Evolutionary conservation across 345 rosid species (phyloP).

Genomic region (Erysimum cheiranthoides): DNA sequence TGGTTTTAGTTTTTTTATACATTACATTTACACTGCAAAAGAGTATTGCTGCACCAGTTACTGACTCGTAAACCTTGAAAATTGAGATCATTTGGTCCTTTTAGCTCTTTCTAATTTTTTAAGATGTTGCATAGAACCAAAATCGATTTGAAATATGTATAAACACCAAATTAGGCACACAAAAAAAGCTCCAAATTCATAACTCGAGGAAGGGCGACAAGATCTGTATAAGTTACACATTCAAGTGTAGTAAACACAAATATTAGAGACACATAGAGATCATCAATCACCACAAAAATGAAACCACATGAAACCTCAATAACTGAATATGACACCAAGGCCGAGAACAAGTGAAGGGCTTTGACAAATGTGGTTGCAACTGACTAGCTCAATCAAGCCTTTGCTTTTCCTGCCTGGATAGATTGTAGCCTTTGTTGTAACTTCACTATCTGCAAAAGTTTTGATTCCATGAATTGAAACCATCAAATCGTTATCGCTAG

Average conservation of each 20-base stretch:
- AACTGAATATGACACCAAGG: constrained; percentile 29
- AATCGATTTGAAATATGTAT: neutral
- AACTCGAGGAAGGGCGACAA: constrained; percentile 20
- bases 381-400: constrained; percentile 56
- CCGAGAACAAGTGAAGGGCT: constrained; percentile 8
- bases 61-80: neutral
- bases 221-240: constrained; percentile 30
- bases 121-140: neutral
- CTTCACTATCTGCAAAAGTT: constrained; percentile 67
- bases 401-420: constrained; percentile 85
- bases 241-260: constrained; percentile 22
- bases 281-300: constrained; percentile 31
- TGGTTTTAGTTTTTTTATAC: neutral
- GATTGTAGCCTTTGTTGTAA: constrained; percentile 86
- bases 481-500: constrained; percentile 15
- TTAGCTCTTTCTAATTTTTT: no score
- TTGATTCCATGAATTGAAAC: constrained; percentile 29
- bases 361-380: constrained; percentile 33
- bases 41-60: neutral
- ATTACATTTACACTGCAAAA: constrained; percentile 1
- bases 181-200: constrained; percentile 16
- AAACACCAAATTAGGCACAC: neutral
- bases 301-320: constrained; percentile 33
- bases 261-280: constrained; percentile 5
- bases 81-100: neutral